phyloP scores from a whole-genome alignment of 768 basidiomycete species.

The Boletus tomentosulus region DNA sequence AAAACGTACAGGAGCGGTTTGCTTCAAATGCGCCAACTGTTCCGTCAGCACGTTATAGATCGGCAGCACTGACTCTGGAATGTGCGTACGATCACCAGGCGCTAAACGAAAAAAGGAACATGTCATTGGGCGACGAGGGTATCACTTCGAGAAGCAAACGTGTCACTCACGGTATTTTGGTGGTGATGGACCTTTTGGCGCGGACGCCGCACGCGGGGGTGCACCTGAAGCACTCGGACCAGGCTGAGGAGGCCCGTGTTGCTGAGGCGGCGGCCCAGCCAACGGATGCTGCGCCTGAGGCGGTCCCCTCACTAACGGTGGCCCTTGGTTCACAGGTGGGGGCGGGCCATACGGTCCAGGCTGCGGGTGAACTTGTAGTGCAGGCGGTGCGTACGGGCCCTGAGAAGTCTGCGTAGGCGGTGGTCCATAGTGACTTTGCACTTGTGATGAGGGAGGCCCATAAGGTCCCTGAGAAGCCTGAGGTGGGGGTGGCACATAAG shows the following conservation, averaged over 20 bases:
- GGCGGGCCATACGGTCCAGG: conserved; percentile 29
- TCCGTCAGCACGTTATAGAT: conserved; percentile 63
- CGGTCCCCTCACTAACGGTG: conserved; percentile 27
- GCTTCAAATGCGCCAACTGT: conserved; percentile 64
- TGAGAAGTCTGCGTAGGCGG: conserved; percentile 21
- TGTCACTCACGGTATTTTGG: conserved; percentile 58
- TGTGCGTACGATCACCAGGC: conserved; percentile 88
- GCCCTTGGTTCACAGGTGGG: conserved; percentile 22
- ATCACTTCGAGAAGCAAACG: neutral
- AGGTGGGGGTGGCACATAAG: conserved; percentile 18
- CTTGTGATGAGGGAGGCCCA: conserved; percentile 28
- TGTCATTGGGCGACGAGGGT: neutral
- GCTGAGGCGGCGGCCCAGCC: conserved; percentile 22
- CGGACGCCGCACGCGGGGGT: conserved; percentile 29
- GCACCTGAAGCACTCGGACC: conserved; percentile 25
- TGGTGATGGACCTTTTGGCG: conserved; percentile 37
- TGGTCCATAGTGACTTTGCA: conserved; percentile 11
- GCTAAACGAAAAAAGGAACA: conserved; percentile 42
- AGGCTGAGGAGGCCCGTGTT: conserved; percentile 27
- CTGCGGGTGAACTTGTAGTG: conserved; percentile 13
- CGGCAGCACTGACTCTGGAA: conserved; percentile 63
- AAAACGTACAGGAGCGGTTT: conserved; percentile 65
- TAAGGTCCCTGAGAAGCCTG: conserved; percentile 28
- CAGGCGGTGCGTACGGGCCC: conserved; percentile 19
- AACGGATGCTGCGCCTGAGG: conserved; percentile 31